Conservation (phyloP, 352 stramenopile species). For the Phytophthora pseudosyringae region DNA sequence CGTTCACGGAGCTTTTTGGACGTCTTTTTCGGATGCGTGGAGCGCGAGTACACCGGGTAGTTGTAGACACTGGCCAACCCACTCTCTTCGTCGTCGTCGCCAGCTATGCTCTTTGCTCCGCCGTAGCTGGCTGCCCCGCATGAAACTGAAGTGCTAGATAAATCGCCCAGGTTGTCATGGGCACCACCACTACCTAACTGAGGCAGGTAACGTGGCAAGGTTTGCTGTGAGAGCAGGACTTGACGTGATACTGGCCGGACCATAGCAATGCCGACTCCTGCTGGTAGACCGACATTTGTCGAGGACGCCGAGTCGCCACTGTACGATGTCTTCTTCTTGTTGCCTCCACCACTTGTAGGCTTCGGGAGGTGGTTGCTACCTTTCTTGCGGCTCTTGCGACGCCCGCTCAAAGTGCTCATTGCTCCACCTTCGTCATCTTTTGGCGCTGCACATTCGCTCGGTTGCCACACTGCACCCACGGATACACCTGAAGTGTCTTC, state of each 20-base stretch:
- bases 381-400: conserved; percentile 50
- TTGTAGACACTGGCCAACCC: conserved; percentile 56
- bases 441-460: conserved; percentile 33
- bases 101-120: conserved; percentile 20
- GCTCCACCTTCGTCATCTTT: conserved; percentile 50
- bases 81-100: conserved; percentile 23
- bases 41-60: conserved; percentile 56
- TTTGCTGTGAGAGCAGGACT: conserved; percentile 42
- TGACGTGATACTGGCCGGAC: conserved; percentile 58
- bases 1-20: conserved; percentile 61
- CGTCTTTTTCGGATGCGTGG: conserved; percentile 46
- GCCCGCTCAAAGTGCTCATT: conserved; percentile 32
- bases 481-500: conserved; percentile 32
- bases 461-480: conserved; percentile 24
- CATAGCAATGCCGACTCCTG: conserved; percentile 36
- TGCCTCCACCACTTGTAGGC: conserved; percentile 30
- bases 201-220: conserved; percentile 50
- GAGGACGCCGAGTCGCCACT: conserved; percentile 9
- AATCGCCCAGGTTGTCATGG: conserved; percentile 32
- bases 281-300: conserved; percentile 25
- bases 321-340: conserved; percentile 47
- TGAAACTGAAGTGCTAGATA: conserved; percentile 21
- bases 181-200: conserved; percentile 39
- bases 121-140: not conserved
- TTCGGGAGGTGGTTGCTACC: conserved; percentile 50